These are phyloP conservation scores for Trametes cingulata DNA, from an alignment of 768 basidiomycete genomes.

Conservation along the genomic window DNA sequence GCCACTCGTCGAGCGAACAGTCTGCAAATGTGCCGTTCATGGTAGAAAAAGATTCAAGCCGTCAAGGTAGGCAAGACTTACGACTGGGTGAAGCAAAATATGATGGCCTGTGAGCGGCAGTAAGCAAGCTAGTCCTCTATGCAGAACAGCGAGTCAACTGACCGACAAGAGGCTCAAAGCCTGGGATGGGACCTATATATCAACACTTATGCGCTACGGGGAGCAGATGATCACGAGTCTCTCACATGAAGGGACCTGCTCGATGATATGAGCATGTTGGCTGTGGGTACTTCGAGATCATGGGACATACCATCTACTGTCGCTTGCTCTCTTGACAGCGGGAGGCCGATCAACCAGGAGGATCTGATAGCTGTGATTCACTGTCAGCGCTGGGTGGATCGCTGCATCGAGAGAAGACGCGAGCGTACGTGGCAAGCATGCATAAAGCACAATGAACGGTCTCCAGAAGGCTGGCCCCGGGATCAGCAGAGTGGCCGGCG, in stretches of 20 bases:
- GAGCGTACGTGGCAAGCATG: conserved; percentile 4
- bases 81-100: conserved; percentile 9
- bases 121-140: neutral
- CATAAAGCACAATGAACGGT: conserved; percentile 1
- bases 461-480: neutral
- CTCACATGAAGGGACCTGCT: neutral
- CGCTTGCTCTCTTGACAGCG: neutral
- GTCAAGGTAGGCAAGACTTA: too few species aligned
- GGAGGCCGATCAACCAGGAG: neutral
- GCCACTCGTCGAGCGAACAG: conserved; percentile 1
- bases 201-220: neutral
- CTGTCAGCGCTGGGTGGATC: neutral
- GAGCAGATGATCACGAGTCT: too few species aligned
- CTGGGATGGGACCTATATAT: neutral
- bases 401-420: neutral
- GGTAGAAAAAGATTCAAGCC: too few species aligned
- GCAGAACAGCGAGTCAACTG: neutral
- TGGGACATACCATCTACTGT: neutral
- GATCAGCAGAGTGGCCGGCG: neutral
- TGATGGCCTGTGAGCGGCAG: neutral
- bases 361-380: neutral
- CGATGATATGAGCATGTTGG: neutral
- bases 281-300: too few species aligned
- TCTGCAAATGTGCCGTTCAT: neutral
- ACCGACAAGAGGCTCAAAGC: conserved; percentile 4